Base-by-base conservation (phyloP, 345 rosid species). In the Microthlaspi erraticum region DNA sequence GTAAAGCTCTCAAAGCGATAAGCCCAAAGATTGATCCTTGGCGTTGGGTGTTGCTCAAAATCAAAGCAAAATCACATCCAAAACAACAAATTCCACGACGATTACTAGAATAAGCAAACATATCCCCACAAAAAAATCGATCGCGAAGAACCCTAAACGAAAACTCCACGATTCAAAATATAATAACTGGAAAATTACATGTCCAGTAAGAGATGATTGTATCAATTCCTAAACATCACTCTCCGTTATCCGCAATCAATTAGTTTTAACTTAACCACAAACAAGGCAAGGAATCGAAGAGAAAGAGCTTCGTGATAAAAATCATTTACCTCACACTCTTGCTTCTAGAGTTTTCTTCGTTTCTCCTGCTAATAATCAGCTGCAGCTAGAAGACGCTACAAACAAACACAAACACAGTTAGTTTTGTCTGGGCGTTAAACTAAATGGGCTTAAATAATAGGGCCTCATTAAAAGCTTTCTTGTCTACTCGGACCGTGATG, bases 71-170 rank as follows among this genome's bases (percentile, higher is more conserved):
- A 14, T n/a, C 39, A 36, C 37, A 31, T 23, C 49, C 11, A 44
- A 17, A 32, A 63, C 42, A 51, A 11, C 31, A 23, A 3, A 26
- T 26, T 26, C 29, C 29, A 26, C 29, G 4, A 26, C 5, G 16
- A 2, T 16, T 16, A 16, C 43, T 10, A 10, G 11, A 52, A 42
- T 34, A 12, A 66, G 6, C 11, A 36, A 20, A 26, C 4, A 26
- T 13, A 56, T 38, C 39, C 11, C 23, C 65, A 64, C 66, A 60
- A 65, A 48, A 52, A 46, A 3, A 57, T 73, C 77, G 60, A 73
- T 31, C 10, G 56, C 36, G 10, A 17, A 38, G 42, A 55, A 16
- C 13, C 17, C 4, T 13, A 33, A 59, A 12, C 10, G 19, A 37
- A 23, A 12, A 16, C 12, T 0, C n/a, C 4, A 38, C 7, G 10